Percentiles rank a stretch among this genome's conserved stretches.
These are phyloP conservation scores for Sanguinoderma infundibulare DNA, from an alignment of 1,284 basidiomycete genomes.

Conservation along the genomic window DNA sequence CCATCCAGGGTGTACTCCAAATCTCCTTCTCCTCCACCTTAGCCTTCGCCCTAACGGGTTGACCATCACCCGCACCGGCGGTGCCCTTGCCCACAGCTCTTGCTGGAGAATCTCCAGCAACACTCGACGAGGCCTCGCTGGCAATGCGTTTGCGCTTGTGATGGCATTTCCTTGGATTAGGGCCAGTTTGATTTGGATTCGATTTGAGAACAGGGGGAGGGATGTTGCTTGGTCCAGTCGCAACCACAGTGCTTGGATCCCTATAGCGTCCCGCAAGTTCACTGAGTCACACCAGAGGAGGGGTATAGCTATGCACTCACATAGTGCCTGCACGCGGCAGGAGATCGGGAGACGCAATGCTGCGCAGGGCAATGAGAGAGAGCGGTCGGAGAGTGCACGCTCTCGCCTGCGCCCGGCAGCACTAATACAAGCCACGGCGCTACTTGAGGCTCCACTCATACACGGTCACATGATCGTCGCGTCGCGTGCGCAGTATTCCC, in stretches of 20 bases:
- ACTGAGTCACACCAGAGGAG: not conserved
- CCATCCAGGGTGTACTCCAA: slow-evolving; percentile 34
- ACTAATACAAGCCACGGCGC: too few species aligned
- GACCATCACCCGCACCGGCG: slow-evolving; percentile 2
- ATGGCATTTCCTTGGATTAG: slow-evolving; percentile 7
- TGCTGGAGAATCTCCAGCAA: slow-evolving; percentile 2
- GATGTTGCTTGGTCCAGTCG: slow-evolving; percentile 20
- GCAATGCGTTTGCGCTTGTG: slow-evolving; percentile 22
- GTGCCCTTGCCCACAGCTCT: not conserved
- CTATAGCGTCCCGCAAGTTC: slow-evolving; percentile 2
- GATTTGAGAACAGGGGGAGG: slow-evolving; percentile 9
- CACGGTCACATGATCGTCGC: slow-evolving; percentile 23
- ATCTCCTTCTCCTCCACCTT: slow-evolving; percentile 4
- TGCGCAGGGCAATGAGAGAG: not conserved
- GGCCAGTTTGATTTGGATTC: not conserved
- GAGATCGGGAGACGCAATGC: not conserved
- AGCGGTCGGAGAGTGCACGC: too few species aligned
- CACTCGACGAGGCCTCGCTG: slow-evolving; percentile 13
- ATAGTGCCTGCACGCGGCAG: not conserved
- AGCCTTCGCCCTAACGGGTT: not conserved
- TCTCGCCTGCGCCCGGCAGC: too few species aligned
- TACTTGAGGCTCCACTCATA: not conserved
- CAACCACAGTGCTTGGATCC: slow-evolving; percentile 10
- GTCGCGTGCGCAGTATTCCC: slow-evolving; percentile 22
- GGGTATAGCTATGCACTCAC: slow-evolving; percentile 1